Percentiles rank a stretch among this genome's conserved stretches.
Conservation (phyloP, 2,329 filamentous ascomycete species). For the Clonostachys chloroleuca region DNA sequence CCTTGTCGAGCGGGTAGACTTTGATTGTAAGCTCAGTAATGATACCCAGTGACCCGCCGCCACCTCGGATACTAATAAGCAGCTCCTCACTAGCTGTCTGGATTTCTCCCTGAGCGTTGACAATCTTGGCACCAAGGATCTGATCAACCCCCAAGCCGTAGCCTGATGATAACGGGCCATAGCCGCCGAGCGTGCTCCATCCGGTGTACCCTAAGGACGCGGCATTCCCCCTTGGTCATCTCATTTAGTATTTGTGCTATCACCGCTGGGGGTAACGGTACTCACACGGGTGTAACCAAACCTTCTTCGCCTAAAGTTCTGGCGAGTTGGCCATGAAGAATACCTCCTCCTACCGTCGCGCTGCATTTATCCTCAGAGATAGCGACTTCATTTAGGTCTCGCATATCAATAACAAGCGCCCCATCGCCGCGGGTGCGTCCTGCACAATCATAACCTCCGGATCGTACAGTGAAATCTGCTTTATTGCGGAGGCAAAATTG, state of each 20-base stretch:
- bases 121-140: constrained; percentile 21
- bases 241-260: too few relatives aligned
- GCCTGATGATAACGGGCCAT: constrained; percentile 17
- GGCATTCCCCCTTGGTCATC: too few relatives aligned
- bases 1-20: constrained; percentile 8
- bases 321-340: constrained; percentile 20
- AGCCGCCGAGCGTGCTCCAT: constrained; percentile 27
- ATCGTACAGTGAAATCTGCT: not conserved
- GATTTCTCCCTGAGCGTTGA: constrained; percentile 15
- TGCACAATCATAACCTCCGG: constrained; percentile 1
- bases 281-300: not conserved
- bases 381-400: not conserved
- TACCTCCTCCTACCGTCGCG: constrained; percentile 1
- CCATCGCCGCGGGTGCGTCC: not conserved
- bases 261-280: not conserved
- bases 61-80: constrained; percentile 17
- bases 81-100: constrained; percentile 16
- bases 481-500: too few relatives aligned
- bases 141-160: constrained; percentile 28
- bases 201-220: constrained; percentile 21
- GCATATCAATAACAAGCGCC: constrained; percentile 1
- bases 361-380: constrained; percentile 1
- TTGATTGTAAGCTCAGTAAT: constrained; percentile 17
- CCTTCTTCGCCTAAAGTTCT: not conserved
- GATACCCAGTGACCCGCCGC: constrained; percentile 15